phyloP scores from a whole-genome alignment of 805 yeast genomes.

The Wickerhamiella cacticola region DNA sequence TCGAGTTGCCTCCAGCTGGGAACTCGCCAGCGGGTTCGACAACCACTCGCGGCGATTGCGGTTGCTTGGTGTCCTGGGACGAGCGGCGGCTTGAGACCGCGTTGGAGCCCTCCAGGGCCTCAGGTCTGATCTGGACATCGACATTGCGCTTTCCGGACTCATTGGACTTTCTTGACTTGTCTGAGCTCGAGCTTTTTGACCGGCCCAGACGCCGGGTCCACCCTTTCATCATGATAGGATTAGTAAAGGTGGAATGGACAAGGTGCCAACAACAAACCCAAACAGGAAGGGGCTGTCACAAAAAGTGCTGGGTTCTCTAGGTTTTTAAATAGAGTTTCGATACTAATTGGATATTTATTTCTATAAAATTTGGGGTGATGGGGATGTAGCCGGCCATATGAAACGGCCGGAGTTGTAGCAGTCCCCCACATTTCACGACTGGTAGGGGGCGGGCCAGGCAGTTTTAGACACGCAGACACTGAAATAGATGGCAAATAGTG shows the following conservation, averaged over 20 bases:
- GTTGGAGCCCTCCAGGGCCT: slow-evolving; percentile 23
- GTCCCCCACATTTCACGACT: too few relatives aligned
- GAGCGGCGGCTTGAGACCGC: slow-evolving; percentile 23
- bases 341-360: too few relatives aligned
- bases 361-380: too few relatives aligned
- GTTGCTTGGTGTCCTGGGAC: slow-evolving; percentile 17
- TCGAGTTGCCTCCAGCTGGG: slow-evolving; percentile 1
- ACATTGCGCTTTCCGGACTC: slow-evolving; percentile 13
- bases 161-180: slow-evolving; percentile 20
- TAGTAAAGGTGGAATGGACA: slow-evolving; percentile 8
- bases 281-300: slow-evolving; percentile 1
- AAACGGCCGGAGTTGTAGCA: too few relatives aligned
- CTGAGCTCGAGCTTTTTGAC: slow-evolving; percentile 22
- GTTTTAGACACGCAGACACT: too few relatives aligned
- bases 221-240: slow-evolving; percentile 29
- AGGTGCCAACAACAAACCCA: background rate
- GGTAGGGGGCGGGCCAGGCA: too few relatives aligned
- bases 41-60: slow-evolving; percentile 12
- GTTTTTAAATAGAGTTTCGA: too few relatives aligned
- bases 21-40: slow-evolving; percentile 7
- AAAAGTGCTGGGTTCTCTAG: background rate
- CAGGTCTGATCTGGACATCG: slow-evolving; percentile 22
- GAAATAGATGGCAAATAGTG: too few relatives aligned
- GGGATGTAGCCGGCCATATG: too few relatives aligned
- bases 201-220: slow-evolving; percentile 31